Evolutionary conservation across 768 basidiomycete genomes (phyloP).

Genomic region (Boletus rubropictus): DNA sequence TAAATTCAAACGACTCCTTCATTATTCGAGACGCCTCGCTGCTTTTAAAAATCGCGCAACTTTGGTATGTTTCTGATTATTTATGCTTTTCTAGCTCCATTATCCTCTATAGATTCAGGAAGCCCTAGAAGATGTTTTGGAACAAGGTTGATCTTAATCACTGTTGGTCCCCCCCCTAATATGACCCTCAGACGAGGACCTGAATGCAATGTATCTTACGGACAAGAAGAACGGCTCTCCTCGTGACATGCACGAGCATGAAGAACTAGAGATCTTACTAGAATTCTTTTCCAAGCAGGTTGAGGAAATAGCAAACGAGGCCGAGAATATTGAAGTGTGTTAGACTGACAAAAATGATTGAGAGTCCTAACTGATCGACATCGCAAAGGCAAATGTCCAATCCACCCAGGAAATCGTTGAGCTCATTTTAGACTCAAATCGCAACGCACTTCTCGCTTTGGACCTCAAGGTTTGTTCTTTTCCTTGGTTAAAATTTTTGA

Average conservation of each 20-base stretch:
- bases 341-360: neutral
- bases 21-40: constrained; percentile 84
- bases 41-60: constrained; percentile 90
- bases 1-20: constrained; percentile 84
- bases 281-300: constrained; percentile 96
- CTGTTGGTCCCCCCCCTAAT: neutral
- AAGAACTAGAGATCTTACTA: constrained; percentile 88
- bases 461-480: constrained; percentile 66
- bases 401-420: constrained; percentile 98
- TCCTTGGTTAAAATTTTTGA: neutral
- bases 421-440: constrained; percentile 91
- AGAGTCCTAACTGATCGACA: neutral
- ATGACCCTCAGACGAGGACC: constrained; percentile 70
- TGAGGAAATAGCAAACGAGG: constrained; percentile 93
- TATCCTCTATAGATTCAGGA: constrained; percentile 62
- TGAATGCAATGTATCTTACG: constrained; percentile 92
- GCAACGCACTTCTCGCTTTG: constrained; percentile 85
- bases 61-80: constrained; percentile 42
- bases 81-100: neutral
- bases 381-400: constrained; percentile 70
- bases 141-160: constrained; percentile 58
- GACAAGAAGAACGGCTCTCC: constrained; percentile 64
- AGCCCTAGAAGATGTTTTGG: constrained; percentile 85
- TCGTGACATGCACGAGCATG: constrained; percentile 76
- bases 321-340: constrained; percentile 75